Base-by-base conservation (phyloP, 1,284 basidiomycete species). In the Exsudoporus floridanus region DNA sequence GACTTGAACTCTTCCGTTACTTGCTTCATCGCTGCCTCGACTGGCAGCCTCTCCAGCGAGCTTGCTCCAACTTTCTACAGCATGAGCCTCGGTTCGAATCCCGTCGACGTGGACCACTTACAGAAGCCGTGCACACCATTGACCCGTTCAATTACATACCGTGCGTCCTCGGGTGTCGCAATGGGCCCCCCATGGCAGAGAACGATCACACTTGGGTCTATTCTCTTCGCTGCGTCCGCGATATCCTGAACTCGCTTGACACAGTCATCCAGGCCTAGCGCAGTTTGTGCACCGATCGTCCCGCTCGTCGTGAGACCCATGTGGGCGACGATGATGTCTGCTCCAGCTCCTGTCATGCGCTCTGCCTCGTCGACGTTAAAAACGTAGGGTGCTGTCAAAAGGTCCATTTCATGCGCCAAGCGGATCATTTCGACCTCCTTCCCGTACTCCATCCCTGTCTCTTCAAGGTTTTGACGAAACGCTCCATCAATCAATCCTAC, bases 371-470 rank as follows among this genome's bases (percentile, higher is more conserved):
- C 47, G 12, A 54, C 54, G 31, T 62, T 66, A 56, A 69, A 69
- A 0, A 62, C 66, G 41, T 67, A 67, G 1, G 69, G 61, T 3
- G 69, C 55, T 28, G 65, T 67, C 48, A 65, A 54, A 2, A 69
- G 56, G 25, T 64, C 65, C 49, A 66, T 52, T 35, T 59, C 53
- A 37, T 57, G 62, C 27, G 66, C 65, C 40, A 60, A 31, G 25
- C 63, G 59, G 37, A 67, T 67, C 65, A 70, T 70, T 12, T 67
- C 67, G 5, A 70, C 67, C 45, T 69, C 68, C 40, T 64, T 65
- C 10, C 49, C 66, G 28, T 69, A 69, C 8, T 57, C 62, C 66
- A 67, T 67, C 2, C 63, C 63, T 7, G 66, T 67, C 46, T 70
- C 66, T 54, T 67, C 68, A 21, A 69, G 55, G 48, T 69, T 65